Evolutionary conservation across 495 filamentous ascomycete genomes (phyloP).

Genomic region (Evansstolkia leycettana): DNA sequence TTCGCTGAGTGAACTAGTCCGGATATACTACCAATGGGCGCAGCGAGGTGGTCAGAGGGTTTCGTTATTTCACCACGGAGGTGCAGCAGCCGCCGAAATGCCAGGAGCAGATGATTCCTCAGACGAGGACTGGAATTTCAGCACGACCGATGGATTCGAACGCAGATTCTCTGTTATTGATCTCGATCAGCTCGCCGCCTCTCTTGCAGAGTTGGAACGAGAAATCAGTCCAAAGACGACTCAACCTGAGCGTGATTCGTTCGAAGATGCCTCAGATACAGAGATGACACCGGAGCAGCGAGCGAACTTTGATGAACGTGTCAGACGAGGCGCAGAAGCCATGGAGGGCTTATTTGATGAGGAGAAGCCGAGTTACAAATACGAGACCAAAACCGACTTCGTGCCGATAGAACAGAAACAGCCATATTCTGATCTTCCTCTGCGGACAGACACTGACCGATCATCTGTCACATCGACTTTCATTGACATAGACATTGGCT

Average conservation of each 20-base stretch:
- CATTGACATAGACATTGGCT: constrained; percentile 36
- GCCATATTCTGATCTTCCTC: constrained; percentile 31
- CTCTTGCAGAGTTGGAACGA: constrained; percentile 26
- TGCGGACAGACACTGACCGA: constrained; percentile 35
- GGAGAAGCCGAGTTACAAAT: constrained; percentile 32
- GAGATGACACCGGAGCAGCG: constrained; percentile 27
- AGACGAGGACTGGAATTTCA: constrained; percentile 83
- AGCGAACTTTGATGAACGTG: constrained; percentile 35
- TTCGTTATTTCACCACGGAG: constrained; percentile 68
- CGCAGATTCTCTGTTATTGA: constrained; percentile 38
- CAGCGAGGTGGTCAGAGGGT: constrained; percentile 67
- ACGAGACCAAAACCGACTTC: constrained; percentile 37
- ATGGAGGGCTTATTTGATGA: constrained; percentile 38
- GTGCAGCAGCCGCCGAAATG: constrained; percentile 53
- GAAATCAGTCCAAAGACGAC: constrained; percentile 17
- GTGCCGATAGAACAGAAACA: constrained; percentile 23
- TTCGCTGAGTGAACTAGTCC: constrained; percentile 59
- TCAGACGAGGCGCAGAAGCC: constrained; percentile 34
- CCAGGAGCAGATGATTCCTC: constrained; percentile 29
- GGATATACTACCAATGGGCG: constrained; percentile 78
- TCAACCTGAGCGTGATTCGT: constrained; percentile 9
- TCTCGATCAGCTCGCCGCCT: constrained; percentile 31
- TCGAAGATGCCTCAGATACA: constrained; percentile 12
- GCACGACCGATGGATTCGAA: constrained; percentile 75
- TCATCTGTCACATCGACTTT: constrained; percentile 37